Base-by-base conservation (phyloP, 2,329 filamentous ascomycete species). In the Dryadomyces quercivorus region DNA sequence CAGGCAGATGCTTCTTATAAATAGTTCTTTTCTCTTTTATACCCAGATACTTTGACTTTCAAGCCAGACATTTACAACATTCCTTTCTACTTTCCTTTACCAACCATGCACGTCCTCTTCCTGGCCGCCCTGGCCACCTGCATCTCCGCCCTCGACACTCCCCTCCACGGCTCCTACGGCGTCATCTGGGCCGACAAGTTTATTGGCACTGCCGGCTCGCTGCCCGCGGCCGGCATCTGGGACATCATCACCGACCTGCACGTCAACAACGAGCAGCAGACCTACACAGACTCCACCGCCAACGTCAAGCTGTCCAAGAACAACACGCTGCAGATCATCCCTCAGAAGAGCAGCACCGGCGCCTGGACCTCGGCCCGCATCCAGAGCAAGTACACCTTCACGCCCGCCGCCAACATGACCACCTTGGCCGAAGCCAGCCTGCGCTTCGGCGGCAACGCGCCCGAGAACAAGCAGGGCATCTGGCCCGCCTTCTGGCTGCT, bases 401-500 rank as follows among this genome's bases (percentile, higher is more conserved):
- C 72, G 0, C 77, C 78, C 0, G 56, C 61, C 0, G 57, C 67
- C 1, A 74, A 75, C 57, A 71, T 70, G 55, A 60, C 73, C 36
- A 78, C 75, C 22, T 64, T 70, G 42, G 66, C 75, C 34, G 72
- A 78, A 56, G 70, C 72, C 4, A 62, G 63, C 21, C 65, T 81
- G 45, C 72, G 75, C 40, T 67, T 79, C 45, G 78, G 75, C 10
- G 60, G 61, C 55, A 72, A 72, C 63, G 42, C 63, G 1, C 36
- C 53, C 20, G 51, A 50, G n/a, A 62, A 65, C 46, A 77, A 79
- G 64, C 70, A 78, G 59, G 78, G 78, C 5, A 67, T 81, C 50
- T 81, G 77, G 78, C 77, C 78, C 0, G 77, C 78, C 0, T 80
- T 80, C 60, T 81, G 77, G 77, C 67, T 79, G 57, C 68, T 81